phyloP scores from a whole-genome alignment of 768 basidiomycete genomes.

The Trametes maxima region DNA sequence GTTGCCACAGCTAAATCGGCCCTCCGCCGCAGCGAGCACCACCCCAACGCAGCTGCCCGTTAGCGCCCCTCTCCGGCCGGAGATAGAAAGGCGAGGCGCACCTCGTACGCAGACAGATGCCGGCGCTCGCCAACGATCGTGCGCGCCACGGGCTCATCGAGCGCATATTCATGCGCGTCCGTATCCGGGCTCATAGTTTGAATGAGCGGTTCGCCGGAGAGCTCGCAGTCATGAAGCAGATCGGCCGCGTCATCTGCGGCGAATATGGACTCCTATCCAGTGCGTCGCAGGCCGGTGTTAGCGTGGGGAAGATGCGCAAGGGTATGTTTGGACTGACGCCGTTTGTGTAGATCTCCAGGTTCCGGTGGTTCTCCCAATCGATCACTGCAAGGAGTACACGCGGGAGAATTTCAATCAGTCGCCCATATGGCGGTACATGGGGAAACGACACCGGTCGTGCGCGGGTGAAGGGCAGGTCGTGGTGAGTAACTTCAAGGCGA shows the following conservation, averaged over 20 bases:
- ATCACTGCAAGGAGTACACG: constrained; percentile 49
- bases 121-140: constrained; percentile 43
- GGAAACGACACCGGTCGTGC: background rate
- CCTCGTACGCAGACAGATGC: constrained; percentile 32
- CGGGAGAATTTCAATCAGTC: background rate
- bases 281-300: background rate
- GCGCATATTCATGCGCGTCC: constrained; percentile 40
- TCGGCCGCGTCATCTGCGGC: constrained; percentile 47
- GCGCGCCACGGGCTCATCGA: constrained; percentile 47
- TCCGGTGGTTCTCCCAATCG: constrained; percentile 65
- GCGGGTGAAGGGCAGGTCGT: background rate
- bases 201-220: constrained; percentile 47
- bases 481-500: background rate
- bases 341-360: constrained; percentile 45
- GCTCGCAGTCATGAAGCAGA: constrained; percentile 37
- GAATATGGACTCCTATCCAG: constrained; percentile 38
- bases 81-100: constrained; percentile 3
- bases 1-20: constrained; percentile 45
- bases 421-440: background rate
- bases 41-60: background rate
- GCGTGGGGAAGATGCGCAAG: background rate
- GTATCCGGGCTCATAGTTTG: constrained; percentile 40
- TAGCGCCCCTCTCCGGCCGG: too few relatives aligned
- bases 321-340: constrained; percentile 21
- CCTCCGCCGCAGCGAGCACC: background rate